A percentile compares a stretch with the other conserved stretches of the same genome.
Evolutionary conservation across 176 grass and related monocot genomes (phyloP).

Genomic region (Oryza officinalis): DNA sequence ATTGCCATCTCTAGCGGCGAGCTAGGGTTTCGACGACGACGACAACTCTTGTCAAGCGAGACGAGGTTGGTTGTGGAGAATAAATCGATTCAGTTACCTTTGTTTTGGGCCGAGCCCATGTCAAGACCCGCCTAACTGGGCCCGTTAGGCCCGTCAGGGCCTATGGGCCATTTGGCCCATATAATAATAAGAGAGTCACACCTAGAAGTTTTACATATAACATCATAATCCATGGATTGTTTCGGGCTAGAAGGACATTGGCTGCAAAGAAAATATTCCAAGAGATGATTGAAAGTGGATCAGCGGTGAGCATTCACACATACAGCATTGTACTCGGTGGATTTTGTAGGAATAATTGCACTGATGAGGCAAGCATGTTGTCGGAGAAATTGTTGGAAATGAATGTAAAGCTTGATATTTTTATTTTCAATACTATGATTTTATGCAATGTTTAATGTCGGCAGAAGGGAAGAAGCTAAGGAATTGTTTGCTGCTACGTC

Average conservation of each 20-base stretch:
- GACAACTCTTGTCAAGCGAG: too few relatives aligned
- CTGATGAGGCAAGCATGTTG: not conserved
- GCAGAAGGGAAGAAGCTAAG: slow-evolving; percentile 1
- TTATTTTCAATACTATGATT: not conserved
- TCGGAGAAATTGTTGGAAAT: not conserved
- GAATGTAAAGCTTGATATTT: not conserved
- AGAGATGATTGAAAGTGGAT: not conserved
- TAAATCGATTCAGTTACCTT: too few relatives aligned
- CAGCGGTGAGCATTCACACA: not conserved
- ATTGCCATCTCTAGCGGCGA: too few relatives aligned
- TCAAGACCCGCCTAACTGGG: too few relatives aligned
- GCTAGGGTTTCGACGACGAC: slow-evolving; percentile 10
- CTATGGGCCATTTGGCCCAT: too few relatives aligned
- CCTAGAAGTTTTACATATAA: not conserved
- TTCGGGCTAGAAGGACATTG: not conserved
- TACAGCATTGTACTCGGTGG: not conserved
- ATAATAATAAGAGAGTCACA: not conserved
- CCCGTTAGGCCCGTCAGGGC: too few relatives aligned
- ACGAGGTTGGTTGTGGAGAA: too few relatives aligned
- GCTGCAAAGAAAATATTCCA: not conserved
- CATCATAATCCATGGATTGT: not conserved
- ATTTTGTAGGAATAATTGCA: not conserved
- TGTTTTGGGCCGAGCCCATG: too few relatives aligned
- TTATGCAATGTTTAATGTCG: not conserved
- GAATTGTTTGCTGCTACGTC: not conserved